Base-by-base conservation (phyloP, 768 basidiomycete genomes). In the Tremella mesenterica region DNA sequence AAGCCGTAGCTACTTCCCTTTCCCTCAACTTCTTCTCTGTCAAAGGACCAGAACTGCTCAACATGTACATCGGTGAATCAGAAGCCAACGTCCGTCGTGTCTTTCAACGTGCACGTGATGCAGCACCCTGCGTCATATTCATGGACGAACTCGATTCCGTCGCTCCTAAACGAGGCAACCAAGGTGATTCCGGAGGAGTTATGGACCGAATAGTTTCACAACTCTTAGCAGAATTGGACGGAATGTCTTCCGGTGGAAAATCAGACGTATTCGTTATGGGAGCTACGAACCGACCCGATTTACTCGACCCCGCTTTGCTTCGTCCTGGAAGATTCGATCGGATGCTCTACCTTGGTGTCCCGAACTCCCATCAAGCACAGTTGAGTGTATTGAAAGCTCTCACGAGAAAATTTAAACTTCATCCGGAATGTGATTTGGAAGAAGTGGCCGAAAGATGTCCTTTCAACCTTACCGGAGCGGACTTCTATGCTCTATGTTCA, bases 201-300 rank as follows among this genome's bases (percentile, higher is more conserved):
- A 96, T 96, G 91, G 92, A 96, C 73, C 81, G 92, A 16, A 95
- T 96, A 65, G 92, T 96, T 53, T 91, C 88, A 64, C 92, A 95
- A 74, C 77, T 95, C 28, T 75, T 96, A 31, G 89, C 92, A 7
- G 92, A 96, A 74, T 78, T 96, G 36, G 92, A 96, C 75, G 91
- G 91, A 2, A 88, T 93, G 81, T 78, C 83, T 8, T 74, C 75
- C 23, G 83, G 83, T 2, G 75, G 36, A 1, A 44, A 36, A 3
- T 57, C 75, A n/a, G 79, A 87, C 63, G 85, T 95, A 0, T 95
- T 92, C 71, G 91, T 96, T 13, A 88, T 96, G 71, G 92, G 90
- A 4, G 92, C 92, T 14, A 96, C 92, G 13, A 96, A 96, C 71
- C 79, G 92, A 12, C 92, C 92, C 0, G 92, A 96, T 70, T 72